Evolutionary conservation across 352 stramenopile species (phyloP), one percentile per base, ranked within the genome.

Genomic region (Pythium brassicae): DNA sequence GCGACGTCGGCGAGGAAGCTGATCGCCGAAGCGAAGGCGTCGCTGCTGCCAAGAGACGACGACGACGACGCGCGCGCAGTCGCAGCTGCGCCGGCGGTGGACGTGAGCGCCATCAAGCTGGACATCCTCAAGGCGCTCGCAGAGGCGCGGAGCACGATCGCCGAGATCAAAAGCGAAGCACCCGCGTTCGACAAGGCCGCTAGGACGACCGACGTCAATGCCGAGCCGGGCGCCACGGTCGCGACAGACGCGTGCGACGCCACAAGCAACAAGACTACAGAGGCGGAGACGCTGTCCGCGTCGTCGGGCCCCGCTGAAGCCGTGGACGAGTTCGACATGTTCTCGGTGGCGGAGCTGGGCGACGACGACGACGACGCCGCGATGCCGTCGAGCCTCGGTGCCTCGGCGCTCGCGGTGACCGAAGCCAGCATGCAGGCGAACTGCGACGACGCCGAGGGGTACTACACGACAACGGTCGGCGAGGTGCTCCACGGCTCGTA

Each of bases 391-490:
- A 63, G 50, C 12, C 32, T 61, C 45, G 57, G 54, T 7, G 63
- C 79, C 1, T 61, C 73, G 46, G 61, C 75, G 0, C 56, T 78
- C 26, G 66, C 66, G n/a, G 63, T 84, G 35, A 67, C 69, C 15
- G 64, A 72, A 25, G 72, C 72, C 9, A 65, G 60, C 11, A 34
- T 89, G 17, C 78, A 92, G 44, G 92, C 86, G 22, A 97, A 99
- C 63, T 99, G 88, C 57, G 96, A 99, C 62, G 97, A 99, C 62
- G 72, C 73, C 0, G 97, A 99, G 44, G 97, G 97, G 10, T 99
- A 99, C 72, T 99, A 99, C 77, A 96, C 89, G 44, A 86, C 94
- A 12, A 91, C 72, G 2, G 95, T 99, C 51, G 96, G 95, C 22
- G 96, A 99, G 71, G 59, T 98, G 8, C 84, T 99, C 2, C 78